Conservation (phyloP, 225 moss, liverwort and hornwort genomes). For the Marchantia polymorpha region DNA sequence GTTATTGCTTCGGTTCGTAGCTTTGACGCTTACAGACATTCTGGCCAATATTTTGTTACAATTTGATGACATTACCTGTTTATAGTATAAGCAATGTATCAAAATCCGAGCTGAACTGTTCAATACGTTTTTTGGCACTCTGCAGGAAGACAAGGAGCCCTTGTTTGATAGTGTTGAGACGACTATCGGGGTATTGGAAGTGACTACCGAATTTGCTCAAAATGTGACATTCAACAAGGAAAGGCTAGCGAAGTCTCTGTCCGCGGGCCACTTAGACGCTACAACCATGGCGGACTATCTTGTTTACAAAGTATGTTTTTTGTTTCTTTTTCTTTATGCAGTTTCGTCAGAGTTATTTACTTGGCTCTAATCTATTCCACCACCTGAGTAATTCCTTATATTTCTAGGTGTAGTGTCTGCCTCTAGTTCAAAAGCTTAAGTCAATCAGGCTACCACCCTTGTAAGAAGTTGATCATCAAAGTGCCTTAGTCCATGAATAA, state of each 20-base stretch:
- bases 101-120: neutral
- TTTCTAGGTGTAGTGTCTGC: too few relatives aligned
- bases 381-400: neutral
- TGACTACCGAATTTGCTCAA: constrained; percentile 85
- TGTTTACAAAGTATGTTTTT: constrained; percentile 71
- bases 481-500: too few relatives aligned
- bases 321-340: neutral
- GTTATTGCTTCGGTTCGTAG: too few relatives aligned
- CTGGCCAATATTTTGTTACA: too few relatives aligned
- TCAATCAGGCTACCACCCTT: too few relatives aligned
- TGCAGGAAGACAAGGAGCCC: constrained; percentile 98
- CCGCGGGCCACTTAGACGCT: constrained; percentile 91
- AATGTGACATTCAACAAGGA: constrained; percentile 89
- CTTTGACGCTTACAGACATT: too few relatives aligned
- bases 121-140: neutral
- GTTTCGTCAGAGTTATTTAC: neutral
- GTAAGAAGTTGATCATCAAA: too few relatives aligned
- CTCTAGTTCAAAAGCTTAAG: too few relatives aligned
- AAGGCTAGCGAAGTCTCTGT: constrained; percentile 67
- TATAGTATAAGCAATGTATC: too few relatives aligned
- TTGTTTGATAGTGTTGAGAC: constrained; percentile 96
- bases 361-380: neutral
- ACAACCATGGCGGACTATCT: constrained; percentile 98
- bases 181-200: constrained; percentile 71
- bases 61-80: too few relatives aligned